Base-by-base conservation (phyloP, 306 rosid genomes). In the Trichosanthes truncata region DNA sequence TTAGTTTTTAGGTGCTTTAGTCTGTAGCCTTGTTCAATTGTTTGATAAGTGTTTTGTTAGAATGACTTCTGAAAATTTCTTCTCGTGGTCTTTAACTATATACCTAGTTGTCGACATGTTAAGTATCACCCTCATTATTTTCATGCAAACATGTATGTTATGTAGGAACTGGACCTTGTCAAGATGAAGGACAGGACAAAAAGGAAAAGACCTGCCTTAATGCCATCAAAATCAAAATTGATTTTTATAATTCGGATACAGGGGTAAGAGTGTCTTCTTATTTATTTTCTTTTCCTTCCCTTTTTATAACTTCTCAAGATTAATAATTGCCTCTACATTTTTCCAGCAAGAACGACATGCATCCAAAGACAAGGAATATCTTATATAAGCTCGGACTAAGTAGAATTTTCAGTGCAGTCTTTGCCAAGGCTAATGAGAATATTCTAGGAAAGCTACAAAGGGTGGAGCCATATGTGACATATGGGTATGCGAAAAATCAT, bases 381-480 rank as follows among this genome's bases (percentile, higher is more conserved):
- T 80, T 94, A 23, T 85, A 85, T 81, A 84, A 80, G 74, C 79
- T 94, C 68, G 88, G 87, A 46, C 82, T 94, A 87, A 87, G 90
- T 84, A 89, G 77, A 76, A 43, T 87, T 31, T 94, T 89, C 84
- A 81, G 84, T 26, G 97, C 92, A 68, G 92, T 94, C 36, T 88
- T 94, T 79, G 82, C 89, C 53, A 92, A 85, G 86, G 90, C 88
- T n/a, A 90, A 79, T 56, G 90, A 88, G 18, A 86, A 82, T 46
- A 49, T 83, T 5, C 26, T 91, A 81, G 95, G 87, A 76, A 91
- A 89, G 83, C 83, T 94, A 77, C 91, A 79, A 65, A 91, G 73
- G 79, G 92, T 92, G 76, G 97, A 94, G 87, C 98, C 98, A 5
- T 94, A 80, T 83, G 93, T 94, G 41, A 91, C 97, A 74, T 94